These are phyloP conservation scores for Blastocystis sp. DNA, from an alignment of 352 stramenopile genomes.

Conservation along the genomic window DNA sequence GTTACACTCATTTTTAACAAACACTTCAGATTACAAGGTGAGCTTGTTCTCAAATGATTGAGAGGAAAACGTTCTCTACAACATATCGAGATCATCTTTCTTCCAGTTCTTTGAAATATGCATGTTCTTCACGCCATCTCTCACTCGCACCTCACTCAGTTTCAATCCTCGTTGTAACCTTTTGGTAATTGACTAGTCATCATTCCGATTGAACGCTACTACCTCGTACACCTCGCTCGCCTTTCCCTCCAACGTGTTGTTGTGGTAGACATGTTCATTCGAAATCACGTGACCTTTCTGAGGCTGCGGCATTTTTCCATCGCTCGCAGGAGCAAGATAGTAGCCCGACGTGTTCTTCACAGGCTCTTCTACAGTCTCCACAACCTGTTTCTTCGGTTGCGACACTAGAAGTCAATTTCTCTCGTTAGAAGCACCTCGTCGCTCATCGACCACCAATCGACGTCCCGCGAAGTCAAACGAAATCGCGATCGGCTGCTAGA, in stretches of 20 bases:
- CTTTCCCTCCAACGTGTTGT: conserved; percentile 23
- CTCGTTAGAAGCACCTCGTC: neutral
- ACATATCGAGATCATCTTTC: neutral
- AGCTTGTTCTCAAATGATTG: too few species aligned
- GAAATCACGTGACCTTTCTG: neutral
- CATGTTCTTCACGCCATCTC: conserved; percentile 5
- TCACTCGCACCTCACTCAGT: conserved; percentile 36
- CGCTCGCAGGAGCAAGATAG: neutral
- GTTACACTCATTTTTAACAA: neutral
- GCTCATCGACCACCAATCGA: conserved; percentile 21
- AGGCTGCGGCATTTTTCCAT: neutral
- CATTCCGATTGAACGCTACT: neutral
- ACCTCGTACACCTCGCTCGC: conserved; percentile 17
- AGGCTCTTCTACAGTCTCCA: neutral
- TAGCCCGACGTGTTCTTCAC: neutral
- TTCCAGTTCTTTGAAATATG: conserved; percentile 50
- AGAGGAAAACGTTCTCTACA: neutral
- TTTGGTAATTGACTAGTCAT: conserved; percentile 11
- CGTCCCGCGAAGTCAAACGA: conserved; percentile 37
- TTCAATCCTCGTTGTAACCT: conserved; percentile 11
- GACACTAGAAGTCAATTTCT: neutral
- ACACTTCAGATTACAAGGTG: neutral
- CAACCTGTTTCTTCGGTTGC: neutral
- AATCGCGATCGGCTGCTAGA: conserved; percentile 37
- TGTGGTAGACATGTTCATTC: conserved; percentile 5